These are phyloP conservation scores for Cladorrhinum sp. DNA, from an alignment of 2,329 filamentous ascomycete species.

Conservation along the genomic window DNA sequence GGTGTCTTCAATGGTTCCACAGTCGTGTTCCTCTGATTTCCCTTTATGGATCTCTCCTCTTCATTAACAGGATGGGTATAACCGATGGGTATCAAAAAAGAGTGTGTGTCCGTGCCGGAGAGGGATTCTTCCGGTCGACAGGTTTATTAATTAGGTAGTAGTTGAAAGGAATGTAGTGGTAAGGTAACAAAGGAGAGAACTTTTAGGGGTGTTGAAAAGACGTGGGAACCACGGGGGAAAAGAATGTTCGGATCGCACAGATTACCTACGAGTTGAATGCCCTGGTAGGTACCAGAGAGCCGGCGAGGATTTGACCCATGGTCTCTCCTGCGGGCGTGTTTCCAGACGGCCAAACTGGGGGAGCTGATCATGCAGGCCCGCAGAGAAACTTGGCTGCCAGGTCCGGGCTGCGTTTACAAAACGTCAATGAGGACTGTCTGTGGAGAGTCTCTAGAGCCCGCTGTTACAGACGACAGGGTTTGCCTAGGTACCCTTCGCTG, in stretches of 20 bases:
- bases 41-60: conserved; percentile 4
- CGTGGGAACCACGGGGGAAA: not conserved
- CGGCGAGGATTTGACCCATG: conserved; percentile 7
- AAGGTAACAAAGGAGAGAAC: not conserved
- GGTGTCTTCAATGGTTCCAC: not conserved
- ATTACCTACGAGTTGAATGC: no score
- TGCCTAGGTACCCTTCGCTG: conserved; percentile 2
- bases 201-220: not conserved
- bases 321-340: conserved; percentile 19
- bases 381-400: conserved; percentile 17
- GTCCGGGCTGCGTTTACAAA: conserved; percentile 20
- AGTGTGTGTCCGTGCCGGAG: not conserved
- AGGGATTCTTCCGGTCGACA: not conserved
- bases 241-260: not conserved
- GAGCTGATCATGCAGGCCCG: conserved; percentile 29
- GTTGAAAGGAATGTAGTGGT: not conserved
- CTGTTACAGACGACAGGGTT: conserved; percentile 24
- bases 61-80: not conserved
- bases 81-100: not conserved
- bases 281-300: not conserved
- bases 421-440: conserved; percentile 18
- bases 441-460: conserved; percentile 14
- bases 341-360: conserved; percentile 22
- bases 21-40: not conserved
- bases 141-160: not conserved